Percentiles rank a stretch among this genome's conserved stretches.
Conservation (phyloP, 495 filamentous ascomycete genomes). For the Podospora pseudopauciseta region DNA sequence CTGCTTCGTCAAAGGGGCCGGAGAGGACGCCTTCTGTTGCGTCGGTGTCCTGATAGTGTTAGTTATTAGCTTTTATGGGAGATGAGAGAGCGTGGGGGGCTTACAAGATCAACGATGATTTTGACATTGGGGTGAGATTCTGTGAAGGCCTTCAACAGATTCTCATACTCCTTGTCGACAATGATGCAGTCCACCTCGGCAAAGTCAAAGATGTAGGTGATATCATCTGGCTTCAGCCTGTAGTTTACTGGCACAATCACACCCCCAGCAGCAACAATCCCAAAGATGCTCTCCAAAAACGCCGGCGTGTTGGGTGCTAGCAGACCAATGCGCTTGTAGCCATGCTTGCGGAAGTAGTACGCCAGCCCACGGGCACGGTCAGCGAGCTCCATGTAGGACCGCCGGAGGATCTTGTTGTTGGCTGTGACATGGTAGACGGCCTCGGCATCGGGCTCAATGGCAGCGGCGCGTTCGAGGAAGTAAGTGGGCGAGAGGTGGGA, state of each 20-base stretch:
- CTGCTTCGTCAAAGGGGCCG: constrained; percentile 79
- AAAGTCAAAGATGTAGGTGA: constrained; percentile 85
- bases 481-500: constrained; percentile 84
- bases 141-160: constrained; percentile 63
- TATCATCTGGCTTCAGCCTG: constrained; percentile 80
- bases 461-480: constrained; percentile 83
- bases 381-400: constrained; percentile 75
- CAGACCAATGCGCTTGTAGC: constrained; percentile 69
- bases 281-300: constrained; percentile 87
- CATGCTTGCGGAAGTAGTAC: constrained; percentile 74
- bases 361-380: constrained; percentile 82
- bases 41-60: constrained; percentile 64
- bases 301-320: constrained; percentile 90
- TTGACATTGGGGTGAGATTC: constrained; percentile 55
- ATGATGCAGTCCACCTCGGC: constrained; percentile 84
- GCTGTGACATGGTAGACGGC: constrained; percentile 87
- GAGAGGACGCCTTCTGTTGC: constrained; percentile 65
- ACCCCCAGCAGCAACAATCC: constrained; percentile 77
- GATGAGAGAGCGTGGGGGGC: too few relatives aligned
- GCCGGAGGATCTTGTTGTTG: constrained; percentile 64
- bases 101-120: constrained; percentile 66
- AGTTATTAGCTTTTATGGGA: constrained; percentile 3
- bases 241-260: constrained; percentile 85
- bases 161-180: constrained; percentile 72
- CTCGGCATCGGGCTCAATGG: constrained; percentile 82